phyloP scores from a whole-genome alignment of 2,329 filamentous ascomycete genomes.

The Epicoccum nigrum region DNA sequence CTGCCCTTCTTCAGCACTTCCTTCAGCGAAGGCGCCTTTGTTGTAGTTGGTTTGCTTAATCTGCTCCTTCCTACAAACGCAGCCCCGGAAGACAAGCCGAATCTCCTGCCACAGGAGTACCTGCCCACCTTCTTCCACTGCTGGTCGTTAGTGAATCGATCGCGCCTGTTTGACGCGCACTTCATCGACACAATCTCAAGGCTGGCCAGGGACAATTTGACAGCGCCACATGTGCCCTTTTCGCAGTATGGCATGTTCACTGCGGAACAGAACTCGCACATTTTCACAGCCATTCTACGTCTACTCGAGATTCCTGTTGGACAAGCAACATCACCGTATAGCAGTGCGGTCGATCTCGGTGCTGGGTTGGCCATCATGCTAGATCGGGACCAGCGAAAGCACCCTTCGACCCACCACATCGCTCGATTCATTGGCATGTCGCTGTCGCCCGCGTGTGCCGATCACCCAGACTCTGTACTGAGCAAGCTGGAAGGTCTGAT shows the following conservation, averaged over 20 bases:
- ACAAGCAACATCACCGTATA: constrained; percentile 92
- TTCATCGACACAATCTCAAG: constrained; percentile 91
- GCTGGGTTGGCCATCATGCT: constrained; percentile 84
- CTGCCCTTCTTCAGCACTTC: constrained; percentile 82
- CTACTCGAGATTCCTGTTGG: constrained; percentile 95
- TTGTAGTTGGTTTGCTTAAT: constrained; percentile 87
- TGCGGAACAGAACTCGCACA: constrained; percentile 84
- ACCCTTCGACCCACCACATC: constrained; percentile 89
- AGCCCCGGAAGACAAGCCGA: constrained; percentile 70
- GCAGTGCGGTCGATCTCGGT: constrained; percentile 76
- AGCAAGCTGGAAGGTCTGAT: constrained; percentile 88
- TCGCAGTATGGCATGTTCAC: constrained; percentile 90
- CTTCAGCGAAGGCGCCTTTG: constrained; percentile 88
- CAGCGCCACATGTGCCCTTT: constrained; percentile 77
- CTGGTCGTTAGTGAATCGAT: constrained; percentile 92
- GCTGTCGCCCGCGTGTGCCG: constrained; percentile 80
- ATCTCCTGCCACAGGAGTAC: constrained; percentile 86
- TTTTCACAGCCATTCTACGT: constrained; percentile 89
- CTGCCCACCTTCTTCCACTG: constrained; percentile 94
- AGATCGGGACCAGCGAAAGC: constrained; percentile 91
- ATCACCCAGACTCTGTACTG: constrained; percentile 78
- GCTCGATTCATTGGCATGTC: constrained; percentile 94
- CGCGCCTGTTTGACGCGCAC: constrained; percentile 82
- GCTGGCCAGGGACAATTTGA: constrained; percentile 81
- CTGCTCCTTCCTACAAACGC: constrained; percentile 85